These are phyloP conservation scores for Dendrobium officinale DNA, from an alignment of 106 monocot species.

Conservation along the genomic window DNA sequence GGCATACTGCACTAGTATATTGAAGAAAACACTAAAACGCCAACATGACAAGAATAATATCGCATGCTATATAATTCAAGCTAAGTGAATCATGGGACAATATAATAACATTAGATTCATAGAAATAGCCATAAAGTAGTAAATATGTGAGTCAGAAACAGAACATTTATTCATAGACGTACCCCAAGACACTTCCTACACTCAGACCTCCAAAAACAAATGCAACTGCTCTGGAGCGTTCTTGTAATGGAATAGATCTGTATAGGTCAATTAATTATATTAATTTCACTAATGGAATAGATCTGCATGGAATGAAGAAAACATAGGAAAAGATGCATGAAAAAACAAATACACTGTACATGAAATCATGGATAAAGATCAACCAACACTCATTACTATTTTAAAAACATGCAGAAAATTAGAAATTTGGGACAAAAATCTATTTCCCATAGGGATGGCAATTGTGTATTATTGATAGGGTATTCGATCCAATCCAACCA, in stretches of 20 bases:
- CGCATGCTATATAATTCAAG: too few relatives aligned
- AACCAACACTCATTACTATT: too few relatives aligned
- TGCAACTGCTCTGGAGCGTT: constrained; percentile 94
- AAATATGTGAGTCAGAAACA: background rate
- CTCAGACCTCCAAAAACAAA: constrained; percentile 98
- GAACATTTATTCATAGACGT: constrained; percentile 2
- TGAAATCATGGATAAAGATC: too few relatives aligned
- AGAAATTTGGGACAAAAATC: too few relatives aligned
- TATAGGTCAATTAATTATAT: constrained; percentile 6
- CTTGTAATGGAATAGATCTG: constrained; percentile 85
- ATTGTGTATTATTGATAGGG: too few relatives aligned
- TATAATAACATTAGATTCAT: background rate
- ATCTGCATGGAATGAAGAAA: constrained; percentile 19
- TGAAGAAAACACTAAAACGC: background rate
- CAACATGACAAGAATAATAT: background rate
- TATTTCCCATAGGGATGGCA: too few relatives aligned
- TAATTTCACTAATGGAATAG: constrained; percentile 46
- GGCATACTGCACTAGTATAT: background rate
- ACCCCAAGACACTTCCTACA: constrained; percentile 90
- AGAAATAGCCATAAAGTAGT: background rate
- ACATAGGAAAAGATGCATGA: too few relatives aligned
- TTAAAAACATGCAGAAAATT: too few relatives aligned
- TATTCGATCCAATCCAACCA: too few relatives aligned
- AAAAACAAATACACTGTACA: background rate
- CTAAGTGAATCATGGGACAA: too few relatives aligned